A percentile compares a stretch with the other conserved stretches of the same genome.
These are phyloP conservation scores for Calocybe gangraenosa DNA, from an alignment of 768 basidiomycete species.

Conservation along the genomic window DNA sequence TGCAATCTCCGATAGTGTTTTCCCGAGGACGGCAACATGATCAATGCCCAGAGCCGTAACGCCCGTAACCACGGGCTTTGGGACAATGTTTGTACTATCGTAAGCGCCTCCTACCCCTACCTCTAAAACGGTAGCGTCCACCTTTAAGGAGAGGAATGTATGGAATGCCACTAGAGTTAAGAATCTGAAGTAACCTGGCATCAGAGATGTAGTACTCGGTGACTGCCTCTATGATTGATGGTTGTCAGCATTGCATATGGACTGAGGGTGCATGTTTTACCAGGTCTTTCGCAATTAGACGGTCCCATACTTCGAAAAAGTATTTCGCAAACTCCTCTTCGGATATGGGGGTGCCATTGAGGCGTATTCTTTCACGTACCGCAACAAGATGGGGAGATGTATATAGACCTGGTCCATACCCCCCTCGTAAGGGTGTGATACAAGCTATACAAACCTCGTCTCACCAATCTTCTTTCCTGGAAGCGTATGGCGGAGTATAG, in stretches of 20 bases:
- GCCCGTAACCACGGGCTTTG: conserved; percentile 85
- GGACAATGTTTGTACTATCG: conserved; percentile 96
- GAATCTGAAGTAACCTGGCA: conserved; percentile 94
- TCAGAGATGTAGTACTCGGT: conserved; percentile 47
- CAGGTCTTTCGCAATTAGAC: conserved; percentile 54
- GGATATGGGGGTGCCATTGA: conserved; percentile 86
- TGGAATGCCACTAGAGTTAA: conserved; percentile 92
- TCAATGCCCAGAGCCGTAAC: conserved; percentile 90
- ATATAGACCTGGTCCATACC: conserved; percentile 65
- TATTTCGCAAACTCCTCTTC: conserved; percentile 86
- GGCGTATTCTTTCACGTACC: conserved; percentile 91
- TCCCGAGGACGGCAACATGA: conserved; percentile 83
- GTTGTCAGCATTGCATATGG: conserved; percentile 1
- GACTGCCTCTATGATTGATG: conserved; percentile 35
- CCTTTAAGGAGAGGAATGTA: conserved; percentile 74
- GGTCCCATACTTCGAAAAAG: conserved; percentile 97
- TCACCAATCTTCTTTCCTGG: conserved; percentile 81
- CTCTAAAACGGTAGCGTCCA: conserved; percentile 91
- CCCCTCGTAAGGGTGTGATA: conserved; percentile 1
- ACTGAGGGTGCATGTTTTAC: conserved; percentile 33
- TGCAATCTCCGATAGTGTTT: conserved; percentile 85
- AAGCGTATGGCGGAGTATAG: conserved; percentile 70
- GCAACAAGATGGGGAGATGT: conserved; percentile 96
- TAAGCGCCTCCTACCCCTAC: conserved; percentile 94
- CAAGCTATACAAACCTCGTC: conserved; percentile 17